A percentile compares a stretch with the other conserved stretches of the same genome.
phyloP scores from a whole-genome alignment of 345 rosid genomes.

The Salix caprea region DNA sequence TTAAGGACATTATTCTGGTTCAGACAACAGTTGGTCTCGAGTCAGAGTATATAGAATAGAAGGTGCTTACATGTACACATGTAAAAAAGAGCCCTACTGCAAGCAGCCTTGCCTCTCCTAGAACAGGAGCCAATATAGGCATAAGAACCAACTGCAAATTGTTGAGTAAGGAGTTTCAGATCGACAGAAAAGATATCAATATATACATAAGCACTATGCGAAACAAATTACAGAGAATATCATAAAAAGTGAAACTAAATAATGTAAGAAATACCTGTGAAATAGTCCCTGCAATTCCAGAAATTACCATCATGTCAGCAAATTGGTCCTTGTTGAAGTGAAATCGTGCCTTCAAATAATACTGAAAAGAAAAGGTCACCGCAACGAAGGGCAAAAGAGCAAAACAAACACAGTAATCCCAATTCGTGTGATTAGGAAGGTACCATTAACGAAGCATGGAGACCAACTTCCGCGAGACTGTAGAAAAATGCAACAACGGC shows the following conservation, averaged over 20 bases:
- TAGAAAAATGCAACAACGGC: constrained; percentile 69
- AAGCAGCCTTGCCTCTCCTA: constrained; percentile 78
- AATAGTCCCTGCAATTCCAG: constrained; percentile 69
- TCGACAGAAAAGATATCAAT: constrained; percentile 7
- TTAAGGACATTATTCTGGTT: background rate
- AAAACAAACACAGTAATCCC: background rate
- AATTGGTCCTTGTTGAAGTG: constrained; percentile 83
- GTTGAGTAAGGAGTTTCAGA: background rate
- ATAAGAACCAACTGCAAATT: constrained; percentile 60
- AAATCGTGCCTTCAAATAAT: constrained; percentile 82
- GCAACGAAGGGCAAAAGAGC: background rate
- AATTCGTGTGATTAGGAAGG: background rate
- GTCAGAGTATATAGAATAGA: background rate
- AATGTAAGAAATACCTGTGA: constrained; percentile 57
- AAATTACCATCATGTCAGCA: constrained; percentile 81
- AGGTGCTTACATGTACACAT: constrained; percentile 57
- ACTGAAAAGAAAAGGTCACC: constrained; percentile 35
- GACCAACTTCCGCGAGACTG: constrained; percentile 69
- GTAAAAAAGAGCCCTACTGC: constrained; percentile 68
- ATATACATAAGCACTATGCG: background rate
- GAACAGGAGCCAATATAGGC: constrained; percentile 66
- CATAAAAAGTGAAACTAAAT: background rate
- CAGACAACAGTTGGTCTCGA: background rate
- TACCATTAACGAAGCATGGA: constrained; percentile 74
- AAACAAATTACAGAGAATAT: background rate